A percentile compares a stretch with the other conserved stretches of the same genome.
Evolutionary conservation across 1,284 basidiomycete genomes (phyloP).

Genomic region (Schizophyllum amplum): DNA sequence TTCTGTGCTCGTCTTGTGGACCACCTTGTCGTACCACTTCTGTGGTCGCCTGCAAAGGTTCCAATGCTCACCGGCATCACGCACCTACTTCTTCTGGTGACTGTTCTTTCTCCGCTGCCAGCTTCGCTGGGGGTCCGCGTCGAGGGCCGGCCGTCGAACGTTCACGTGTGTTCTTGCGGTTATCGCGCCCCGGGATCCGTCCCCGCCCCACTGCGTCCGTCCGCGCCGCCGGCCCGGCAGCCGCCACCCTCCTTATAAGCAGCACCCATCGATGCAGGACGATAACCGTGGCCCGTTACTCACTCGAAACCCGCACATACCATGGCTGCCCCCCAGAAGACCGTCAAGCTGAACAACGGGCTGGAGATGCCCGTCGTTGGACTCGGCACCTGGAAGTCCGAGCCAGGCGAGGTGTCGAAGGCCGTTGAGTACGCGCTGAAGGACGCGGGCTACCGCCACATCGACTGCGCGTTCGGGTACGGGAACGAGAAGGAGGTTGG

Average conservation of each 20-base stretch:
- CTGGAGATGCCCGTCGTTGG: conserved; percentile 62
- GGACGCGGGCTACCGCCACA: conserved; percentile 67
- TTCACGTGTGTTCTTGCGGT: background rate
- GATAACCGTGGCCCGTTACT: background rate
- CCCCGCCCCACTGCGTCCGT: too few species aligned
- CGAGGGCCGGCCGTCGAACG: background rate
- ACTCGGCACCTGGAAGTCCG: conserved; percentile 78
- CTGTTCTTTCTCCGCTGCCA: too few species aligned
- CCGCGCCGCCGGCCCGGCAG: too few species aligned
- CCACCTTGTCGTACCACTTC: too few species aligned
- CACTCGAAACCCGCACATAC: background rate
- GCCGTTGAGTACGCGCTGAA: conserved; percentile 73
- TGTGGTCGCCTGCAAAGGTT: too few species aligned
- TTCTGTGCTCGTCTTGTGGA: too few species aligned
- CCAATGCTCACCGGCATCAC: too few species aligned
- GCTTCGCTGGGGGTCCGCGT: too few species aligned
- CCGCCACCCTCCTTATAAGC: background rate
- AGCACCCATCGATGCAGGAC: background rate
- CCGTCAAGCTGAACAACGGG: conserved; percentile 64
- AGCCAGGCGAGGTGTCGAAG: conserved; percentile 56
- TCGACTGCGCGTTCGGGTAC: conserved; percentile 74
- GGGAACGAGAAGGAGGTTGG: conserved; percentile 83
- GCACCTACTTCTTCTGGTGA: too few species aligned
- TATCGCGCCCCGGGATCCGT: background rate
- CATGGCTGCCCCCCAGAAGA: conserved; percentile 32